Evolutionary conservation across 2,329 filamentous ascomycete genomes (phyloP).

Genomic region (Microcera coccophila): DNA sequence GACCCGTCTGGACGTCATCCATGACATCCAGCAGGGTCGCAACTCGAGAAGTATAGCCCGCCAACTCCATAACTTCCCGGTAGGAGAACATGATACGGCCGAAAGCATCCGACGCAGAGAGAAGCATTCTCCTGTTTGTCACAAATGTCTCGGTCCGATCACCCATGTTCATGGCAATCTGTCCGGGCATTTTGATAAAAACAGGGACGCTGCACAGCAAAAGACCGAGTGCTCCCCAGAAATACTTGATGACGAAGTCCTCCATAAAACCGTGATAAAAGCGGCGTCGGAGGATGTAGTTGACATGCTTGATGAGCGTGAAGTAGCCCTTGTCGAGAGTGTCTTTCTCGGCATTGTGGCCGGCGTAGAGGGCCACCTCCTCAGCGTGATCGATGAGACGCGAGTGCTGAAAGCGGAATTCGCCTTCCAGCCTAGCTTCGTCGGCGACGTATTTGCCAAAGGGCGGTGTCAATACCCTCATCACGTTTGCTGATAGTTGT

Average conservation of each 20-base stretch:
- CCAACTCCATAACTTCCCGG: slow-evolving; percentile 93
- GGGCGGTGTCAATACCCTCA: slow-evolving; percentile 90
- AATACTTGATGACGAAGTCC: slow-evolving; percentile 99
- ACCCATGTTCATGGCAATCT: slow-evolving; percentile 61
- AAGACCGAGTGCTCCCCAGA: slow-evolving; percentile 92
- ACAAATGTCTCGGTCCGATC: slow-evolving; percentile 76
- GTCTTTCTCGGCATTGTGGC: slow-evolving; percentile 92
- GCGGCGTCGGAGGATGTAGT: slow-evolving; percentile 82
- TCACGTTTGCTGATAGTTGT: slow-evolving; percentile 85
- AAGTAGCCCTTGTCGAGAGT: slow-evolving; percentile 98
- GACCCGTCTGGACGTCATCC: slow-evolving; percentile 83
- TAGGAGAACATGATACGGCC: slow-evolving; percentile 97
- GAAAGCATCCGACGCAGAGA: slow-evolving; percentile 93
- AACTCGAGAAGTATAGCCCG: slow-evolving; percentile 91
- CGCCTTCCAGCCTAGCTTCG: slow-evolving; percentile 88
- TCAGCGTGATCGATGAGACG: slow-evolving; percentile 94
- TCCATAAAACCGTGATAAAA: slow-evolving; percentile 99
- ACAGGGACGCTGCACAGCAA: slow-evolving; percentile 91
- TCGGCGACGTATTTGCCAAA: slow-evolving; percentile 98
- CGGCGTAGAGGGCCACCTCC: slow-evolving; percentile 86
- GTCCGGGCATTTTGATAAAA: slow-evolving; percentile 86
- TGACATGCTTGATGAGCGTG: slow-evolving; percentile 97
- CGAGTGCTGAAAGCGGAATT: slow-evolving; percentile 94
- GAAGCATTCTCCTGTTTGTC: slow-evolving; percentile 85
- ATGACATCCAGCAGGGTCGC: slow-evolving; percentile 88